Conservation (phyloP, 805 yeast genomes). For the Kodamaea fukazawae region DNA sequence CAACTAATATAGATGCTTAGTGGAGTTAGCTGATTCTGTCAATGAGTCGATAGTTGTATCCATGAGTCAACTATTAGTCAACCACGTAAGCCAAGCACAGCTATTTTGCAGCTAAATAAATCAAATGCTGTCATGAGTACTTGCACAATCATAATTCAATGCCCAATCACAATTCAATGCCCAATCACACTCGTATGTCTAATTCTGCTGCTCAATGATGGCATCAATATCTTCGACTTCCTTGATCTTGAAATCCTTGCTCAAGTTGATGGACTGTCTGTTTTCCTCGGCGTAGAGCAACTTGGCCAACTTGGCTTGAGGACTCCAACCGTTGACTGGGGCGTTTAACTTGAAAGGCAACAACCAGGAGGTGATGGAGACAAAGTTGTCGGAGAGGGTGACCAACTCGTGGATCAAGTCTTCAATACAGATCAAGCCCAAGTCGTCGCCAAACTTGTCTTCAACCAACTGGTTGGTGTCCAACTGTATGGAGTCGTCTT, state of each 20-base stretch:
- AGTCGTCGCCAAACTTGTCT: constrained; percentile 55
- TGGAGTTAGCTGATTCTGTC: no score
- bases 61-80: no score
- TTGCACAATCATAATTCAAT: no score
- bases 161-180: background rate
- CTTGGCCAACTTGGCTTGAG: constrained; percentile 65
- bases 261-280: constrained; percentile 50
- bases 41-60: no score
- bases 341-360: constrained; percentile 67
- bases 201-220: constrained; percentile 65
- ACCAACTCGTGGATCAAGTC: constrained; percentile 73
- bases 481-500: constrained; percentile 35
- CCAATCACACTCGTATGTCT: constrained; percentile 9
- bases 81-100: no score
- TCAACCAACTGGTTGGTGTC: constrained; percentile 77
- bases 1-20: no score
- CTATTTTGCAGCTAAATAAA: no score
- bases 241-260: constrained; percentile 61
- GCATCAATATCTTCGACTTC: constrained; percentile 69
- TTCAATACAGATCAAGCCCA: constrained; percentile 75
- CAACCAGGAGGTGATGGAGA: constrained; percentile 57
- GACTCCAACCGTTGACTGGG: constrained; percentile 74
- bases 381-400: constrained; percentile 62
- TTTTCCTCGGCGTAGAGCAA: constrained; percentile 53
- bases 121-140: no score